Conservation (phyloP, 2,329 filamentous ascomycete species). For the Cladosporium sp. region DNA sequence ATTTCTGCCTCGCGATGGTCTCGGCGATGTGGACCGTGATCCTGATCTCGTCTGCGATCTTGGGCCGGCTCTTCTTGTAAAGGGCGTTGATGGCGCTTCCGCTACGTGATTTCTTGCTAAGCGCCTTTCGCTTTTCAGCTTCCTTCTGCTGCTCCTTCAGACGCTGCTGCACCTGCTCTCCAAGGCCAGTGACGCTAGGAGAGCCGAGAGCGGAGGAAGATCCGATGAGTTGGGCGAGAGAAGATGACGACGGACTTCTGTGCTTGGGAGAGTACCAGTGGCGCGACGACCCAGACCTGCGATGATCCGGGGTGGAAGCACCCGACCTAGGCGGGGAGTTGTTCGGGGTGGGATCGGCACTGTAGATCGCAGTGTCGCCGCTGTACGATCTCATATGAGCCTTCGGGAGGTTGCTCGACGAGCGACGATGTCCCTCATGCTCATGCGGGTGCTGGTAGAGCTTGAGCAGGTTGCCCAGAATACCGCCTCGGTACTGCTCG, state of each 20-base stretch:
- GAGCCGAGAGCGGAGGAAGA: slow-evolving; percentile 39
- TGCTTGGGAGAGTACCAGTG: slow-evolving; percentile 33
- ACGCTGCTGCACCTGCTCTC: slow-evolving; percentile 37
- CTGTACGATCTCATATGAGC: slow-evolving; percentile 13
- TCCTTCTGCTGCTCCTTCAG: slow-evolving; percentile 34
- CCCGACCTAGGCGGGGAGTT: slow-evolving; percentile 39
- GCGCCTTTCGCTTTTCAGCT: slow-evolving; percentile 26
- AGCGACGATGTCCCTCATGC: slow-evolving; percentile 6
- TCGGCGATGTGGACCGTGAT: slow-evolving; percentile 58
- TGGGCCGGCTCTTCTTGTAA: slow-evolving; percentile 30
- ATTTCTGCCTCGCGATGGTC: slow-evolving; percentile 72
- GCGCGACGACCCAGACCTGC: slow-evolving; percentile 16
- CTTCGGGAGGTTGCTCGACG: slow-evolving; percentile 10
- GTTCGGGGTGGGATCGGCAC: slow-evolving; percentile 9
- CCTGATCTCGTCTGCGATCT: slow-evolving; percentile 46
- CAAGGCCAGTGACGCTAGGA: slow-evolving; percentile 35
- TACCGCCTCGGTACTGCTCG: slow-evolving; percentile 63
- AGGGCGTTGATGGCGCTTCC: slow-evolving; percentile 31
- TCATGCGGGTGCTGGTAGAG: slow-evolving; percentile 49
- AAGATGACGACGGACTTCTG: slow-evolving; percentile 33
- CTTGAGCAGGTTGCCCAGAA: slow-evolving; percentile 66
- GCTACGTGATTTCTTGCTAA: slow-evolving; percentile 16
- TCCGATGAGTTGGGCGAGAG: slow-evolving; percentile 39
- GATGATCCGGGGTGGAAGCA: slow-evolving; percentile 33
- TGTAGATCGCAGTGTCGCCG: slow-evolving; percentile 9